Evolutionary conservation across 192 early-diverging fungal genomes (phyloP), one percentile per base, ranked within the genome.

Genomic region (Rhizophagus sp.): DNA sequence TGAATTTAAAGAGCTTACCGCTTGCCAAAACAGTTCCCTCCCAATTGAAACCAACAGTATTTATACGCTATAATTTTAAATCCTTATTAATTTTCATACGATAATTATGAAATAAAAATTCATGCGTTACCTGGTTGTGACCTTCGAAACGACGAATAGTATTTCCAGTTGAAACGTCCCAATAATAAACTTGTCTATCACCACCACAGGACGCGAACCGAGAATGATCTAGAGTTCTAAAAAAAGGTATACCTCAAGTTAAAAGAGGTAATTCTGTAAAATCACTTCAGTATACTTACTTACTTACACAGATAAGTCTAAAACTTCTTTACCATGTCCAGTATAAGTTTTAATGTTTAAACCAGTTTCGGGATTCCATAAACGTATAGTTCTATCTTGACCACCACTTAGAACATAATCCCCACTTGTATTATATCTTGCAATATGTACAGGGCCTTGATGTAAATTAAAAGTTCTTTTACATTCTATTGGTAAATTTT

Each of bases 311-410:
- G 87, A 86, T 36, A 96, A 47, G 44, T 86, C 91, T 25, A 93
- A 88, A 0, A 99, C 90, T 36, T 93, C 94, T 85, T 94, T 92
- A 13, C 96, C 96, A 81, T 99, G 97, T 0, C 92, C 97, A 13
- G 87, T 84, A 79, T 96, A 98, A 0, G 88, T 90, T 57, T 94
- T 93, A 12, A 99, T 90, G 62, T 83, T 87, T 24, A 90, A 82
- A 9, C 92, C 93, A 5, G 91, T 89, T 6, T 81, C 62, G 22
- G 93, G 90, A 79, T 93, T 94, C 88, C 91, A 92, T 41, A 96
- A 83, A 27, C 88, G 81, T 13, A 97, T 85, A 0, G 84, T 82
- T 15, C 92, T 88, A 88, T 98, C 96, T 49, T 87, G 88, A 0
- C 94, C 92, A 5, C 92, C 97, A 10, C 95, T 94, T 19, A 97